phyloP scores from a whole-genome alignment of 176 grass and related monocot species.

The Oryza longistaminata region DNA sequence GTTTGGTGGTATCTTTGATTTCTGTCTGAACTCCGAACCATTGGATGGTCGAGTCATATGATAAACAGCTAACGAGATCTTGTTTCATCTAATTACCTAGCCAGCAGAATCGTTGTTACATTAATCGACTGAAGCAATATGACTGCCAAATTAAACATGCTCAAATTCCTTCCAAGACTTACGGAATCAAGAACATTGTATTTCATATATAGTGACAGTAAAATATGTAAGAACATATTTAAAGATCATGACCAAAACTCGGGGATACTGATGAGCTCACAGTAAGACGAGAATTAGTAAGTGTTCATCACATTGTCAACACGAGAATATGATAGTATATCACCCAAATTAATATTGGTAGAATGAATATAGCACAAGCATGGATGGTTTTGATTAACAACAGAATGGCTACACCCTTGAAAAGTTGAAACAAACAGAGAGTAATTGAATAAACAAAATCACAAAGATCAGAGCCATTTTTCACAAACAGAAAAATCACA shows the following conservation, averaged over 20 bases:
- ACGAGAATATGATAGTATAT: not conserved
- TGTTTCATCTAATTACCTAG: not conserved
- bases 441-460: not conserved
- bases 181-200: slow-evolving; percentile 6
- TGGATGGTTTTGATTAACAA: not conserved
- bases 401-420: not conserved
- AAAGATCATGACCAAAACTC: not conserved
- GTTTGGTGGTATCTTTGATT: not conserved
- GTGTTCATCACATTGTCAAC: not conserved
- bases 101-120: not conserved
- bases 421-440: slow-evolving; percentile 15
- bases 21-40: not conserved
- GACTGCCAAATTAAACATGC: not conserved
- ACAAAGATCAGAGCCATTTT: not conserved
- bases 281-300: not conserved
- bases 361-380: not conserved
- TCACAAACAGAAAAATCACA: no score
- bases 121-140: not conserved
- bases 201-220: not conserved
- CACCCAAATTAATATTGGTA: not conserved
- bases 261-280: not conserved
- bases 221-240: not conserved
- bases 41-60: not conserved
- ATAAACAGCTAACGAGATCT: not conserved
- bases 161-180: not conserved